Percentiles rank a stretch among this genome's conserved stretches.
phyloP scores from a whole-genome alignment of 495 filamentous ascomycete species.

The Recurvomyces mirabilis region DNA sequence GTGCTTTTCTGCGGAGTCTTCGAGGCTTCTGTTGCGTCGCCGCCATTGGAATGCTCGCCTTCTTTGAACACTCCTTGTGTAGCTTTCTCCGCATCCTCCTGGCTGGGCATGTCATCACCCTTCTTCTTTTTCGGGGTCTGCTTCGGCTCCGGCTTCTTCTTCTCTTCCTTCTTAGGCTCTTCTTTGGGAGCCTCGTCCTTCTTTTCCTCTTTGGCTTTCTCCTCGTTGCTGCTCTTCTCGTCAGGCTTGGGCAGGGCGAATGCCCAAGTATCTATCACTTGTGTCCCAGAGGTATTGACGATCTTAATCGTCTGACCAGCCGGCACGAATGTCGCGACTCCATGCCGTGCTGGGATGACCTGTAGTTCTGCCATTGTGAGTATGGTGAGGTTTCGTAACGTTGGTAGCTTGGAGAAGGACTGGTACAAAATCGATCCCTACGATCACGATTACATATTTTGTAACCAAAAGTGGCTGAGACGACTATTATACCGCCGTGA shows the following conservation, averaged over 20 bases:
- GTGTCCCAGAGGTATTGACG: conserved; percentile 41
- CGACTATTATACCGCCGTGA: no score
- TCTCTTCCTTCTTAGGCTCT: conserved; percentile 1
- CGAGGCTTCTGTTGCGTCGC: conserved; percentile 4
- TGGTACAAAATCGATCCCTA: no score
- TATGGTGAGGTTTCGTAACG: no score
- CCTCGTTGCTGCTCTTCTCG: conserved; percentile 9
- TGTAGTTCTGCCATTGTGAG: conserved; percentile 21
- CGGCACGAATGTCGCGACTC: conserved; percentile 31
- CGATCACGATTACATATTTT: no score
- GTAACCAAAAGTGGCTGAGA: no score
- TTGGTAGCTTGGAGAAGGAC: no score
- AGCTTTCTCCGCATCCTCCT: conserved; percentile 19
- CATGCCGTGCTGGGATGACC: conserved; percentile 35
- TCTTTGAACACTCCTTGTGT: conserved; percentile 12
- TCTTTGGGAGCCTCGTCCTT: not conserved
- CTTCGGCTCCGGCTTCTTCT: conserved; percentile 7
- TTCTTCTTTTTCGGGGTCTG: conserved; percentile 14
- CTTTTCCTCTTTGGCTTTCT: conserved; percentile 11
- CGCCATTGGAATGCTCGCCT: conserved; percentile 4
- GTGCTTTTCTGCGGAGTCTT: conserved; percentile 13
- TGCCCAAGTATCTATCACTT: conserved; percentile 43
- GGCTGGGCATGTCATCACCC: conserved; percentile 13
- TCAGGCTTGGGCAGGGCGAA: conserved; percentile 32
- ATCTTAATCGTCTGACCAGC: conserved; percentile 38